Conservation (phyloP, 2,329 filamentous ascomycete genomes). For the Ascochyta rabiei region DNA sequence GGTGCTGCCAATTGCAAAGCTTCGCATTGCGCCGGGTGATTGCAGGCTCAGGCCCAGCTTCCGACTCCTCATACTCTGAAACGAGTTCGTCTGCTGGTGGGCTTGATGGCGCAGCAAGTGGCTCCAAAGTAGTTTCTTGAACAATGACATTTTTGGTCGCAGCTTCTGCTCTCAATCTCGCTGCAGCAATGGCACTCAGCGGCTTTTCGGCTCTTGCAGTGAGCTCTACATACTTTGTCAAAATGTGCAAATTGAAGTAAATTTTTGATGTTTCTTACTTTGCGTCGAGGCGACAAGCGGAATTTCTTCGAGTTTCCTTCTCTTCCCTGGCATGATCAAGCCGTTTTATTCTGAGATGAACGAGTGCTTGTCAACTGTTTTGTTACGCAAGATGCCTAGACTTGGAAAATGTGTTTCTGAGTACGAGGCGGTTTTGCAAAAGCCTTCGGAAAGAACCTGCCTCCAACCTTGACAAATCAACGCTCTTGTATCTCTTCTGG, state of each 20-base stretch:
- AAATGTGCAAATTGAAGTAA: not conserved
- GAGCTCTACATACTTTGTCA: conserved; percentile 14
- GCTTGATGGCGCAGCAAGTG: conserved; percentile 22
- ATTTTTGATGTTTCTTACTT: conserved; percentile 15
- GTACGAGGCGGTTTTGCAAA: no score
- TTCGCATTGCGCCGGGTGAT: conserved; percentile 28
- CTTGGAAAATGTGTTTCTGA: not conserved
- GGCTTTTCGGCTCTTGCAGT: conserved; percentile 23
- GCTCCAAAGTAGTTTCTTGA: conserved; percentile 19
- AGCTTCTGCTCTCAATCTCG: conserved; percentile 36
- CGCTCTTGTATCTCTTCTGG: not conserved
- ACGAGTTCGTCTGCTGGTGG: conserved; percentile 19
- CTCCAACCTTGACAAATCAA: not conserved
- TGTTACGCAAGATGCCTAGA: not conserved
- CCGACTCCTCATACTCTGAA: conserved; percentile 28
- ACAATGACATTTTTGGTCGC: conserved; percentile 15
- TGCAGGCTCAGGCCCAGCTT: conserved; percentile 22
- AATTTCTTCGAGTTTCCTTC: conserved; percentile 30
- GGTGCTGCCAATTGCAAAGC: conserved; percentile 42
- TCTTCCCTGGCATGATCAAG: conserved; percentile 39
- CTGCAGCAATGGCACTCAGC: conserved; percentile 44
- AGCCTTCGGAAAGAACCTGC: no score
- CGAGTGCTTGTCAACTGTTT: not conserved
- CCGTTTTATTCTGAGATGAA: not conserved
- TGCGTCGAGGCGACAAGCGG: not conserved